These are phyloP conservation scores for Cryomyces minteri DNA, from an alignment of 495 filamentous ascomycete genomes.

Conservation along the genomic window DNA sequence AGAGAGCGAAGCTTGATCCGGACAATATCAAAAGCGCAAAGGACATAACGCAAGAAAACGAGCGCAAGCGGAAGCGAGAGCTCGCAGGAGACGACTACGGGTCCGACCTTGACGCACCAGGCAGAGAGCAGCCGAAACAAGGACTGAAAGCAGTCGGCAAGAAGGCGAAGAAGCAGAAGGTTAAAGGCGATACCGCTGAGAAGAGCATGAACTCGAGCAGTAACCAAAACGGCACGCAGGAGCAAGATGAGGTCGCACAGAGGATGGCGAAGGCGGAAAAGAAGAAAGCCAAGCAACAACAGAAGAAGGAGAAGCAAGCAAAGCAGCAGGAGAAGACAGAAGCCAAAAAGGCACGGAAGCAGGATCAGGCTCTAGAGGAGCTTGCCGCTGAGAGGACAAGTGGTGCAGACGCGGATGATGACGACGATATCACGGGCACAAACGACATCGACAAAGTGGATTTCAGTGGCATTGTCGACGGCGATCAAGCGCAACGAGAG, in stretches of 20 bases:
- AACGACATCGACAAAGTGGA: conserved; percentile 13
- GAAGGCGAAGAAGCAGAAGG: conserved; percentile 24
- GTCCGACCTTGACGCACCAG: conserved; percentile 9
- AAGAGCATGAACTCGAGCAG: conserved; percentile 22
- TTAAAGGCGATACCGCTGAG: conserved; percentile 16
- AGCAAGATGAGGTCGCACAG: conserved; percentile 13
- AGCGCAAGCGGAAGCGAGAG: conserved; percentile 21
- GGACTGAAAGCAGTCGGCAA: conserved; percentile 15
- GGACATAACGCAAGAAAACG: conserved; percentile 38
- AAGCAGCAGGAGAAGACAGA: conserved; percentile 26
- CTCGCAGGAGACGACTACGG: conserved; percentile 16
- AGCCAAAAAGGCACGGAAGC: conserved; percentile 19
- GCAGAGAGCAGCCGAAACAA: conserved; percentile 10
- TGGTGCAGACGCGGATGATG: conserved; percentile 1
- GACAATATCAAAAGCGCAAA: conserved; percentile 36
- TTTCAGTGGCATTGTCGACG: conserved; percentile 15
- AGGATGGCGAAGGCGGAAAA: conserved; percentile 20
- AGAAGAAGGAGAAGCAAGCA: conserved; percentile 27
- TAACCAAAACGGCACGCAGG: background rate
- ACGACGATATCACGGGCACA: background rate
- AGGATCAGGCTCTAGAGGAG: conserved; percentile 3
- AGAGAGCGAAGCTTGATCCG: conserved; percentile 62
- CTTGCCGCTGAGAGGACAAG: background rate
- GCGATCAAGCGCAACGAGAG: background rate
- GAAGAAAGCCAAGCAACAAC: conserved; percentile 19